Evolutionary conservation across 176 grass and related monocot genomes (phyloP).

Genomic region (Tillandsia fasciculata): DNA sequence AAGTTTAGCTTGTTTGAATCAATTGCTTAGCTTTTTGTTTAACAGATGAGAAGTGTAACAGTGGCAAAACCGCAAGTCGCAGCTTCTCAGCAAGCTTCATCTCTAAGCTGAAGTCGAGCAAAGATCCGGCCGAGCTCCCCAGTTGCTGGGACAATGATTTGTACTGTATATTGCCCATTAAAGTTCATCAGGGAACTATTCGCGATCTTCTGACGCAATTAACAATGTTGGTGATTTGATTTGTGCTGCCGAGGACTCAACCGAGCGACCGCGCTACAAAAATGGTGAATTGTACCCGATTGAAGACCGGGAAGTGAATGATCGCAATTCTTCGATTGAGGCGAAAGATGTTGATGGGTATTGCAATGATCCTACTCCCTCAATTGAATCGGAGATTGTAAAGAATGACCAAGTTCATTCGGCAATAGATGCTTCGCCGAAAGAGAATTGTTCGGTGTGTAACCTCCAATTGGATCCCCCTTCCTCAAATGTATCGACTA

Average conservation of each 20-base stretch:
- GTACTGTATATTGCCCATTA: slow-evolving; percentile 41
- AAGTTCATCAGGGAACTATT: slow-evolving; percentile 14
- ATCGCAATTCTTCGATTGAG: slow-evolving; percentile 9
- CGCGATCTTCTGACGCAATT: slow-evolving; percentile 5
- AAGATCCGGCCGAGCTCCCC: slow-evolving; percentile 30
- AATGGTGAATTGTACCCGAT: background rate
- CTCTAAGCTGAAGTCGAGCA: slow-evolving; percentile 18
- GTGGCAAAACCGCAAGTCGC: background rate
- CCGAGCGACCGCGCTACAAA: background rate
- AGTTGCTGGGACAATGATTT: slow-evolving; percentile 26
- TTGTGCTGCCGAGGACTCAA: slow-evolving; percentile 15
- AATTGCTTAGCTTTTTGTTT: background rate
- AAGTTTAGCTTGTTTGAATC: background rate
- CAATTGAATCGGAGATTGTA: slow-evolving; percentile 14
- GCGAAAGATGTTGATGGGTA: slow-evolving; percentile 7
- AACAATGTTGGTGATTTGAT: slow-evolving; percentile 11
- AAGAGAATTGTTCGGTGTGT: slow-evolving; percentile 32
- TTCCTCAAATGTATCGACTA: slow-evolving; percentile 14
- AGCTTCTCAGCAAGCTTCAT: background rate
- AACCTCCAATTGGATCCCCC: slow-evolving; percentile 5
- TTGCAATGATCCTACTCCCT: slow-evolving; percentile 30
- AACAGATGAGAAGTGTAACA: slow-evolving; percentile 11
- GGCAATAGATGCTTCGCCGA: slow-evolving; percentile 29
- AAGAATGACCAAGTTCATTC: slow-evolving; percentile 28
- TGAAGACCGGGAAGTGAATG: slow-evolving; percentile 5